These are phyloP conservation scores for Leccinum fibrillosum DNA, from an alignment of 768 basidiomycete species.

Conservation along the genomic window DNA sequence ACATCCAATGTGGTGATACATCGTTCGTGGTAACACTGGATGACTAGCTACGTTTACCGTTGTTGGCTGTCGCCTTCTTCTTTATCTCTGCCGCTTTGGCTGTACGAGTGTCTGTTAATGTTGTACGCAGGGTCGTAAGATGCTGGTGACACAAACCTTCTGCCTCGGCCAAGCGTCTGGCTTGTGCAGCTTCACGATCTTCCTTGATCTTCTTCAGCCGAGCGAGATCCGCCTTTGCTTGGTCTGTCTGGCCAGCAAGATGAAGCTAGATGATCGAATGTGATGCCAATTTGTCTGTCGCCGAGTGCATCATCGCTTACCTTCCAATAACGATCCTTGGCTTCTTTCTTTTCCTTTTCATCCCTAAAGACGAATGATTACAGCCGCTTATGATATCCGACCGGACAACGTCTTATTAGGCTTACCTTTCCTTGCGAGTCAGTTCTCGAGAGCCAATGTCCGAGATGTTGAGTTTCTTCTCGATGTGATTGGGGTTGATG, in stretches of 20 bases:
- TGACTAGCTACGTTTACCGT: constrained; percentile 33
- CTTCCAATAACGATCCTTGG: constrained; percentile 87
- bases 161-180: constrained; percentile 83
- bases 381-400: background rate
- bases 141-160: constrained; percentile 53
- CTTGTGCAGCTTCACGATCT: constrained; percentile 85
- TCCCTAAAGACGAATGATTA: constrained; percentile 48
- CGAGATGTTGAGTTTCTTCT: constrained; percentile 72
- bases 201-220: constrained; percentile 82
- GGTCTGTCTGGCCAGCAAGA: constrained; percentile 78
- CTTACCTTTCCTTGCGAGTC: constrained; percentile 63
- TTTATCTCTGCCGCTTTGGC: constrained; percentile 64
- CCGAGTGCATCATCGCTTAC: constrained; percentile 33
- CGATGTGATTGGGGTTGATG: constrained; percentile 75
- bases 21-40: background rate
- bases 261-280: constrained; percentile 49
- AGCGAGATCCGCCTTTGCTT: constrained; percentile 86
- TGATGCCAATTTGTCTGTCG: background rate
- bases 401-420: background rate
- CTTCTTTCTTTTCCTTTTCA: constrained; percentile 88
- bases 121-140: background rate
- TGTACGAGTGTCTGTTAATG: constrained; percentile 22
- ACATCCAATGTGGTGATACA: background rate
- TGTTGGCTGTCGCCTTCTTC: constrained; percentile 46
- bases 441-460: constrained; percentile 68